Conservation (phyloP, 331 rosid species). For the Pyracantha coccinea region DNA sequence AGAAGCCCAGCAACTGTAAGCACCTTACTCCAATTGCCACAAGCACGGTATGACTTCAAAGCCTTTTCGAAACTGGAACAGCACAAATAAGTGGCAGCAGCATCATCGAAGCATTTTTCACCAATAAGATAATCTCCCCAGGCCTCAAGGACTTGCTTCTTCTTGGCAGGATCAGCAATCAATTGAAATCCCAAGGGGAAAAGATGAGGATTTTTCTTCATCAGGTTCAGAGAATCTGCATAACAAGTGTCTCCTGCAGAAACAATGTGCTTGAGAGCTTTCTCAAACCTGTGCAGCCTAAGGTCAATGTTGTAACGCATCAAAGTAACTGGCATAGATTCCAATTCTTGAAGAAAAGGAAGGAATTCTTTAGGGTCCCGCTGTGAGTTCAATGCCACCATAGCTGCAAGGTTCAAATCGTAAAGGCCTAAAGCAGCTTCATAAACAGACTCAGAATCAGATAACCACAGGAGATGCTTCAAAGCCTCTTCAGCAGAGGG, state of each 20-base stretch:
- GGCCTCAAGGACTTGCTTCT: conserved; percentile 71
- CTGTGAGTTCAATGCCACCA: conserved; percentile 94
- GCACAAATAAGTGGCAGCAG: conserved; percentile 75
- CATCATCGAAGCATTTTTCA: conserved; percentile 75
- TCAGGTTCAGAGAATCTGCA: conserved; percentile 67
- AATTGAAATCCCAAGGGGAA: conserved; percentile 80
- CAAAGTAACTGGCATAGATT: conserved; percentile 51
- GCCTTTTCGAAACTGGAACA: conserved; percentile 79
- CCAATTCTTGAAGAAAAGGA: conserved; percentile 83
- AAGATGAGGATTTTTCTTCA: conserved; percentile 72
- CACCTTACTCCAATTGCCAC: conserved; percentile 83
- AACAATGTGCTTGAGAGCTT: conserved; percentile 79
- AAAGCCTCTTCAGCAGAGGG: conserved; percentile 96
- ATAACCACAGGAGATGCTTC: conserved; percentile 91
- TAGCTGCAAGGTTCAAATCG: conserved; percentile 91
- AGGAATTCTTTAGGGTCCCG: conserved; percentile 95
- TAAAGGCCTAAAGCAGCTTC: conserved; percentile 95
- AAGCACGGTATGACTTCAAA: conserved; percentile 68
- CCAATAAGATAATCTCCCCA: conserved; percentile 87
- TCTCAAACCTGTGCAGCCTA: conserved; percentile 72
- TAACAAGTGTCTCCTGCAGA: conserved; percentile 85
- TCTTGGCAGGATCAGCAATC: conserved; percentile 57
- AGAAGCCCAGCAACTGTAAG: conserved; percentile 79
- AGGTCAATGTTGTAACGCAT: conserved; percentile 93
- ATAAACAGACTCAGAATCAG: conserved; percentile 82